These are phyloP conservation scores for Metschnikowia orientalis DNA, from an alignment of 805 yeast species.

Conservation along the genomic window DNA sequence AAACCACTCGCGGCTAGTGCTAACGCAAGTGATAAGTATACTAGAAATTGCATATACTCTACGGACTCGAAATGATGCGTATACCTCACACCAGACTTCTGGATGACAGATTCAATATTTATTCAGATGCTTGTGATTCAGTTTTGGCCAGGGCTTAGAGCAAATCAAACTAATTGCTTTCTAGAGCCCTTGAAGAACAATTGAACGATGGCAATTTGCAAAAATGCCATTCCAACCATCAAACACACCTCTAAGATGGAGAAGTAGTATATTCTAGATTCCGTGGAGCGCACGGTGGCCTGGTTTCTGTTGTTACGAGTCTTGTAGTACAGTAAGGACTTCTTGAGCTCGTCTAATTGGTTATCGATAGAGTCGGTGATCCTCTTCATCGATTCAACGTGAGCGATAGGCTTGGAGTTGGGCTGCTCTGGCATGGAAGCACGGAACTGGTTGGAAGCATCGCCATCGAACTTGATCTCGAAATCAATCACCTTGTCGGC, in stretches of 20 bases:
- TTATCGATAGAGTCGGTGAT: slow-evolving; percentile 56
- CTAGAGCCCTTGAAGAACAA: slow-evolving; percentile 69
- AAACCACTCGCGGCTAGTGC: too few relatives aligned
- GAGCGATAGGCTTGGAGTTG: slow-evolving; percentile 46
- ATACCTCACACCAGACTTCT: too few relatives aligned
- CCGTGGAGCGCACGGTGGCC: slow-evolving; percentile 78
- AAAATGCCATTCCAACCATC: slow-evolving; percentile 70
- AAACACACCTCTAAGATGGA: slow-evolving; percentile 65
- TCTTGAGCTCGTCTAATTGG: slow-evolving; percentile 53
- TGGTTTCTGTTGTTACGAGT: slow-evolving; percentile 90
- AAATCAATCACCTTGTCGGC: slow-evolving; percentile 83
- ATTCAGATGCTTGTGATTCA: too few relatives aligned
- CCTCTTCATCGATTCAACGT: slow-evolving; percentile 48
- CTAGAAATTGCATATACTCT: slow-evolving; percentile 7
- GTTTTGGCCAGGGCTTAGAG: too few relatives aligned
- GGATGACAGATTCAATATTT: background rate
- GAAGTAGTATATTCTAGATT: slow-evolving; percentile 71
- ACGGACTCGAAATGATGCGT: too few relatives aligned
- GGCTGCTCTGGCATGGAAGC: slow-evolving; percentile 59
- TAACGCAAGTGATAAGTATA: too few relatives aligned
- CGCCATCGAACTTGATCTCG: slow-evolving; percentile 59
- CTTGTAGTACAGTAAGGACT: slow-evolving; percentile 73
- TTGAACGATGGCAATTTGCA: slow-evolving; percentile 66
- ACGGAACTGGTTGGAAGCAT: slow-evolving; percentile 37
- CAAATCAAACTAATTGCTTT: slow-evolving; percentile 58